Evolutionary conservation across 2,329 filamentous ascomycete species (phyloP).

Genomic region (Amauroascus niger): DNA sequence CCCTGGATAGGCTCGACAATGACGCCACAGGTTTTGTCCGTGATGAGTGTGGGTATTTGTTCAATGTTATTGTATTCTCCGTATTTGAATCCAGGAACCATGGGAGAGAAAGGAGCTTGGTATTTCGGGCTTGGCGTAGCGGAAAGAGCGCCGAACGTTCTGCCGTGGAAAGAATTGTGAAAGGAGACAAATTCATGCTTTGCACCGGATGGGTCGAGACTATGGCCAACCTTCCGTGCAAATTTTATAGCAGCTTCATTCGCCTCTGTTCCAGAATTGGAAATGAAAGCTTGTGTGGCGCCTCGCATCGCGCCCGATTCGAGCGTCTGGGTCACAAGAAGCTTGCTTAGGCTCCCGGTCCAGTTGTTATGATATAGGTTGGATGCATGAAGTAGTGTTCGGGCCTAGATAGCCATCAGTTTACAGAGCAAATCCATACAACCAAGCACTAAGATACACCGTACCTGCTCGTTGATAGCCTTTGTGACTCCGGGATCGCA

Average conservation of each 20-base stretch:
- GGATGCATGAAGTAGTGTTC: slow-evolving; percentile 78
- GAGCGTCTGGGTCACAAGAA: slow-evolving; percentile 70
- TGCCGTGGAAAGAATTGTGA: slow-evolving; percentile 84
- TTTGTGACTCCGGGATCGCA: slow-evolving; percentile 68
- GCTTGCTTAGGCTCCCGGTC: slow-evolving; percentile 79
- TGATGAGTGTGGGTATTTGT: slow-evolving; percentile 63
- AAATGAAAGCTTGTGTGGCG: slow-evolving; percentile 74
- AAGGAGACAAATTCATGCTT: slow-evolving; percentile 89
- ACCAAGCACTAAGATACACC: neutral
- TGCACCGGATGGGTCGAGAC: slow-evolving; percentile 56
- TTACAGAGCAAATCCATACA: neutral
- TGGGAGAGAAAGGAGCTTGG: slow-evolving; percentile 85
- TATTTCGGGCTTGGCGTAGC: slow-evolving; percentile 98
- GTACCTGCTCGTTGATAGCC: slow-evolving; percentile 67
- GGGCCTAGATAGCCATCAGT: slow-evolving; percentile 38
- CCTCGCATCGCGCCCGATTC: slow-evolving; percentile 73
- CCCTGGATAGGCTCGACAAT: slow-evolving; percentile 97
- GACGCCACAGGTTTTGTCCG: slow-evolving; percentile 79
- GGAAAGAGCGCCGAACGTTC: slow-evolving; percentile 90
- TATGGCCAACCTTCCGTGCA: slow-evolving; percentile 78
- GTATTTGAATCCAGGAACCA: slow-evolving; percentile 87
- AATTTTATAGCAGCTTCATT: slow-evolving; percentile 99
- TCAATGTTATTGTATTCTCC: slow-evolving; percentile 75
- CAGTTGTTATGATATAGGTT: slow-evolving; percentile 97
- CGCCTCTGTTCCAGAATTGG: slow-evolving; percentile 92